Evolutionary conservation across 257 asterid genomes (phyloP).

Genomic region (Solanum bulbocastanum): DNA sequence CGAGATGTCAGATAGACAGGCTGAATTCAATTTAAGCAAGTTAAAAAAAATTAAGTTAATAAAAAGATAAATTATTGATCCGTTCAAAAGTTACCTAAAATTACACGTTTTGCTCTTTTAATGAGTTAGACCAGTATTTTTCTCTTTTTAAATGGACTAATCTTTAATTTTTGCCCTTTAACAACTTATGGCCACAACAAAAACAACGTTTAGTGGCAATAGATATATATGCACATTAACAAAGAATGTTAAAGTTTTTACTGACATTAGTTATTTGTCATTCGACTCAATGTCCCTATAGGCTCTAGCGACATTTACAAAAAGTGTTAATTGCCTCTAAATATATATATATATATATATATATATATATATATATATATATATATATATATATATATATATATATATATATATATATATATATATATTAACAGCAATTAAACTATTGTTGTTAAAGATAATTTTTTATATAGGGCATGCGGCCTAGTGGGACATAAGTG

Average conservation of each 20-base stretch:
- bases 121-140: neutral
- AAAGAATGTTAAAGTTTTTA: neutral
- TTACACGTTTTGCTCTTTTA: neutral
- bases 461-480: neutral
- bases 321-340: no score
- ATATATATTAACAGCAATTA: no score
- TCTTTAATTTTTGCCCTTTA: neutral
- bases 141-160: neutral
- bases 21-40: neutral
- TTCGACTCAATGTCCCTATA: no score
- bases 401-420: no score
- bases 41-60: neutral
- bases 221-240: no score
- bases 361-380: no score
- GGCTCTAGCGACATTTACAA: no score
- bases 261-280: accelerated
- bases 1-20: neutral
- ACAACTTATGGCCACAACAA: neutral
- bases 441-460: no score
- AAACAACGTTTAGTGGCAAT: no score
- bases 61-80: neutral
- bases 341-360: no score
- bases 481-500: neutral
- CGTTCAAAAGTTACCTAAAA: no score
- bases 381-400: no score